These are phyloP conservation scores for Kurtzmaniella cleridarum DNA, from an alignment of 805 yeast species.

Conservation along the genomic window DNA sequence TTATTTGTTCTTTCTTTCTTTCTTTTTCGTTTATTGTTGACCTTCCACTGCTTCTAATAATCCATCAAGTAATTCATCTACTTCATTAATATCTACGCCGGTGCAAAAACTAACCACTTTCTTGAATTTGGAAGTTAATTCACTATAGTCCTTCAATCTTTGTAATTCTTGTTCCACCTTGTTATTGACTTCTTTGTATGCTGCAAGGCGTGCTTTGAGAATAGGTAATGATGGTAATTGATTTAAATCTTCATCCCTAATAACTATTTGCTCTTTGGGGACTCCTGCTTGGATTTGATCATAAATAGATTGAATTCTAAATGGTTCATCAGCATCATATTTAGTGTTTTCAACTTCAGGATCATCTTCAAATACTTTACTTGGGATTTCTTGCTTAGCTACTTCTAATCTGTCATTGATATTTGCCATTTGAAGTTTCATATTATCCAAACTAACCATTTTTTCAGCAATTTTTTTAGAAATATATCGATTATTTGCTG, in stretches of 20 bases:
- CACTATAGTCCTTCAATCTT: conserved; percentile 41
- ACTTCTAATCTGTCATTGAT: conserved; percentile 30
- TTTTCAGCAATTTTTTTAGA: conserved; percentile 33
- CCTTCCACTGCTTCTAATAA: conserved; percentile 87
- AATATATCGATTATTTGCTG: conserved; percentile 37
- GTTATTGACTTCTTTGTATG: conserved; percentile 68
- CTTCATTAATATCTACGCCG: conserved; percentile 75
- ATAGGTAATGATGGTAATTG: conserved; percentile 44
- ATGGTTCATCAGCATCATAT: conserved; percentile 90
- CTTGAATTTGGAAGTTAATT: conserved; percentile 61
- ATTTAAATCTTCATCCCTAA: conserved; percentile 15
- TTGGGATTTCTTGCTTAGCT: conserved; percentile 15
- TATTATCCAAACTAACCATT: conserved; percentile 40
- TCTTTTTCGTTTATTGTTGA: conserved; percentile 34
- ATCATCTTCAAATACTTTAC: conserved; percentile 43
- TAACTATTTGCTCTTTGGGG: conserved; percentile 17
- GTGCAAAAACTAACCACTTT: conserved; percentile 87
- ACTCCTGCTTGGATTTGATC: conserved; percentile 39
- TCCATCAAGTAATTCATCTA: conserved; percentile 77
- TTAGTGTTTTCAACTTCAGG: conserved; percentile 56
- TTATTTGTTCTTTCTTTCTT: no score
- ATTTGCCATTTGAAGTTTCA: conserved; percentile 43
- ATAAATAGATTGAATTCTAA: conserved; percentile 58
- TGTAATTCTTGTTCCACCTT: conserved; percentile 48
- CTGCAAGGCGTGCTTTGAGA: conserved; percentile 71